Base-by-base conservation (phyloP, 2,329 filamentous ascomycete species). In the Calycina herbarum region DNA sequence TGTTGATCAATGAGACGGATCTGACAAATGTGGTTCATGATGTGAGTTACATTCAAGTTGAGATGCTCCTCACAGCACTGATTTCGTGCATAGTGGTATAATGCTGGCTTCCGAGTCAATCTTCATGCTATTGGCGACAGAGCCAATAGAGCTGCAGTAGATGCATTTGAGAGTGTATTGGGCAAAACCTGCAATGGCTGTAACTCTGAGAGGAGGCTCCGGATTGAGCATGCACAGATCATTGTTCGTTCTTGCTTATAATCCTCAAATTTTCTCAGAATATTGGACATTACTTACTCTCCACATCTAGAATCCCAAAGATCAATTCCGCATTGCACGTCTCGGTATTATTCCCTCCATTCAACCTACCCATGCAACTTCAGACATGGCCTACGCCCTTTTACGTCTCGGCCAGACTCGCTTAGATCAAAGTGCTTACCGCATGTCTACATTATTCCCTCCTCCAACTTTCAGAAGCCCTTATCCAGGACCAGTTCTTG, bases 101-200 rank as follows among this genome's bases (percentile, higher is more conserved):
- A 77, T 1, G 81, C 80, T 42, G 86, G 86, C 13, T 91, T 83
- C 71, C 89, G 91, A 73, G 87, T 91, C 64, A 89, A 89, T 72
- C 89, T 91, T 66, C 89, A 91, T 75, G 89, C 88, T 59, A 91
- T 91, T 65, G 89, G 89, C 8, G 89, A 92, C 75, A 80, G 85
- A 4, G 89, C 89, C 17, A 90, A 90, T 73, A 83, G 88, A 31
- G 79, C 86, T 38, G 86, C 87, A 64, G 77, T 91, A 57, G 83
- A 89, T 69, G 87, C 88, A 8, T 83, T 91, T 61, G 82, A 85
- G 58, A 79, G 80, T 6, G 84, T 86, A 10, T 80, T 90, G 4
- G 76, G 78, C n/a, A 73, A 79, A 24, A 72, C 84, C 20, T 90
- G 88, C 67, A 81, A 79, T 10, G 73, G 77, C 33, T 89, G 87